Base-by-base conservation (phyloP, 2,329 filamentous ascomycete genomes). In the Fusarium tricinctum region DNA sequence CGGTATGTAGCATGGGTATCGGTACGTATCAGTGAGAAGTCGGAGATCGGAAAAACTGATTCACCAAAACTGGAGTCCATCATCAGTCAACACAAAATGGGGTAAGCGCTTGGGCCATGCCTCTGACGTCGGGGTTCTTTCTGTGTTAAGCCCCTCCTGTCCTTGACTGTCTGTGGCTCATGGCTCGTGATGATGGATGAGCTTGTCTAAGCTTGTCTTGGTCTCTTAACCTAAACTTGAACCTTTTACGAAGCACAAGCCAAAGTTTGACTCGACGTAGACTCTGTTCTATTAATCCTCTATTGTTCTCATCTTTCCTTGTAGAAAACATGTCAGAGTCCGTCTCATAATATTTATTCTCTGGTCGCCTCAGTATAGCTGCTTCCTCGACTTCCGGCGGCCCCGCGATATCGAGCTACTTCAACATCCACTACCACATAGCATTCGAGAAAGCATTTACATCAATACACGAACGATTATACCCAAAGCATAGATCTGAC, bases 121-220 rank as follows among this genome's bases (percentile, higher is more conserved):
- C 33, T 51, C 63, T 72, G 72, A 74, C 72, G 68, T 74, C 70
- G 71, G 19, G n/a, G 45, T 57, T 33, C 15, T 47, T 33, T 32
- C 38, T 58, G 57, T 35, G 52, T 43, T 60, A 43, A 62, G 69
- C 70, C 70, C 69, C 70, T 44, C 57, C 57, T 62, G 58, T 10
- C 42, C 30, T 38, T 17, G 33, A 20, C 15, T 60, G 38, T 45
- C 35, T 43, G 56, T 56, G 60, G n/a, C 44, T 56, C 30, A 44
- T 61, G 58, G 57, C 66, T 68, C 52, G 65, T 74, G 66, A 70
- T 49, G 66, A 67, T 58, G 23, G 23, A 23, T 23, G 23, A 23
- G 23, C 23, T 23, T 23, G 23, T 23, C 8, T 23, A 52, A 57
- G 55, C 60, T 57, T 32, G 19, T 47, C 61, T 57, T 39, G 14